A percentile compares a stretch with the other conserved stretches of the same genome.
phyloP scores from a whole-genome alignment of 768 basidiomycete genomes.

The Asterophora parasitica region DNA sequence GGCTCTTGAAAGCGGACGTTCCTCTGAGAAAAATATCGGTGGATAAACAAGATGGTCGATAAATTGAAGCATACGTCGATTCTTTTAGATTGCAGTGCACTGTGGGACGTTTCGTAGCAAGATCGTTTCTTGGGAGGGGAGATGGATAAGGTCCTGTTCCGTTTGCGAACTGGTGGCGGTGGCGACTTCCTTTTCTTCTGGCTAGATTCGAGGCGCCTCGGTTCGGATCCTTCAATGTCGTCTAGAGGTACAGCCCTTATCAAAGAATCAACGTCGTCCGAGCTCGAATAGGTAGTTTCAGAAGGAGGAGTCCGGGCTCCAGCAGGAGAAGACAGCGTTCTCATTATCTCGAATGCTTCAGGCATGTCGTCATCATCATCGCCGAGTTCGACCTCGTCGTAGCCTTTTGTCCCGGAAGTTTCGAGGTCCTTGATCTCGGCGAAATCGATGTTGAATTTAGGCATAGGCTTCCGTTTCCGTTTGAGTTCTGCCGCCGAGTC shows the following conservation, averaged over 20 bases:
- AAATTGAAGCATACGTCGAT: not conserved
- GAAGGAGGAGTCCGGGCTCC: constrained; percentile 19
- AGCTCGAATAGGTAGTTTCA: constrained; percentile 36
- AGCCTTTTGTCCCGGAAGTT: constrained; percentile 12
- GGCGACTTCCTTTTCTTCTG: not conserved
- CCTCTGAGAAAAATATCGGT: not conserved
- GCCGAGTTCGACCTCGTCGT: constrained; percentile 20
- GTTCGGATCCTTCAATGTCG: constrained; percentile 2
- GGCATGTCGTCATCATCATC: constrained; percentile 41
- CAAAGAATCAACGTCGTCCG: constrained; percentile 36
- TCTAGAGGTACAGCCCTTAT: constrained; percentile 33
- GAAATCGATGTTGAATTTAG: constrained; percentile 50
- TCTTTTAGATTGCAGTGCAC: not conserved
- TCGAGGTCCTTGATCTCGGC: constrained; percentile 31
- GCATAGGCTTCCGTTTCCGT: constrained; percentile 24
- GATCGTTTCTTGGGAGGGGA: not conserved
- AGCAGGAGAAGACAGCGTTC: not conserved
- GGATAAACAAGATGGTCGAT: not conserved
- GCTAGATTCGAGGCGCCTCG: not conserved
- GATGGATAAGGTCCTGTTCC: not conserved
- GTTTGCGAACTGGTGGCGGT: not conserved
- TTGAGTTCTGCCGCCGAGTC: constrained; percentile 23
- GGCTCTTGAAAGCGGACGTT: constrained; percentile 1
- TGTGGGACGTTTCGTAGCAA: not conserved
- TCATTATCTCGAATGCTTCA: constrained; percentile 29